Base-by-base conservation (phyloP, 805 yeast genomes). In the Babjeviella inositovora region DNA sequence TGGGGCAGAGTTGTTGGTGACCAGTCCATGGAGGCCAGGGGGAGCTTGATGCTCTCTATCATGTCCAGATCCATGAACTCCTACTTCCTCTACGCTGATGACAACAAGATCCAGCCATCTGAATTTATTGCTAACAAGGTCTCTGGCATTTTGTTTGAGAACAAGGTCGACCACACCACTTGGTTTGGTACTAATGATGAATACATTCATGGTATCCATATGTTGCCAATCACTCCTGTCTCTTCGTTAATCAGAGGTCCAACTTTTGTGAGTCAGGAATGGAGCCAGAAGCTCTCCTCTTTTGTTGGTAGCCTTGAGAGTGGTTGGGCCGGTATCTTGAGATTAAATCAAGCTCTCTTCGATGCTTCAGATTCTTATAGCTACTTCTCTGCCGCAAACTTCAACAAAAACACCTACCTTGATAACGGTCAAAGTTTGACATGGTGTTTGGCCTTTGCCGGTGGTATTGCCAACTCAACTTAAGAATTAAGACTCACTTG, bases 121-220 rank as follows among this genome's bases (percentile, higher is more conserved):
- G 43, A 57, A 20, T 53, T 69, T 27, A 49, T 60, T 17, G 54
- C 46, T 7, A 75, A 76, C 43, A 67, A 63, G 34, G 84, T 73
- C 7, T 45, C 69, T 15, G 87, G 87, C 6, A 73, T 76, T 28
- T 42, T 66, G 21, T 72, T 72, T 43, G 84, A 76, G 39, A 74
- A 75, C 48, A 73, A 74, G 38, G 53, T 71, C 27, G 80, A 69
- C 37, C 71, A 75, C 48, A 64, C 80, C 6, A 75, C 85, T 3
- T 76, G 66, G 37, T 76, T 76, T 38, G 84, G 84, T 5, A 39
- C 50, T 28, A 49, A 61, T 25, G 46, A 51, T 19, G 72, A 73
- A 43, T 75, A 66, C 35, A 73, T 72, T 25, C 81, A 75, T 33
- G 87, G 87, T 4, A 76, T 75, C 29, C 84, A 76, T 41, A 76